Percentiles rank a stretch among this genome's conserved stretches.
Conservation (phyloP, 768 basidiomycete species). For the Termitomyces sp. region DNA sequence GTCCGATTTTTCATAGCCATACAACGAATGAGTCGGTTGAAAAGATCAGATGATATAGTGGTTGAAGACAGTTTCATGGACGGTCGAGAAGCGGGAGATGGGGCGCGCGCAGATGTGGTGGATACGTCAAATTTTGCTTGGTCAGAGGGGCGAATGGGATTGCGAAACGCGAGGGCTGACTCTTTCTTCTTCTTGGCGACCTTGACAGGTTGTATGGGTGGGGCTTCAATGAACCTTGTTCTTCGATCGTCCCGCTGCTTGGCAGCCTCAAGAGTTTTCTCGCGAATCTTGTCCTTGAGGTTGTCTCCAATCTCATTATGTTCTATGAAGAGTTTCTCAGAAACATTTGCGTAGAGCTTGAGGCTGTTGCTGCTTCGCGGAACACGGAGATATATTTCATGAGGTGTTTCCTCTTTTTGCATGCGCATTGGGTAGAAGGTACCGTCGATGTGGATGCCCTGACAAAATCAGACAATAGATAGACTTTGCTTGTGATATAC, state of each 20-base stretch:
- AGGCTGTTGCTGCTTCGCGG: constrained; percentile 27
- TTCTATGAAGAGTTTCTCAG: constrained; percentile 67
- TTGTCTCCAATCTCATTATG: constrained; percentile 44
- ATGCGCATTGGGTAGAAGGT: constrained; percentile 56
- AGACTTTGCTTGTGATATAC: constrained; percentile 16
- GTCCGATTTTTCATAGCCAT: constrained; percentile 44
- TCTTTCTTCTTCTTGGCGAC: constrained; percentile 35
- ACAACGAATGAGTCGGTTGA: constrained; percentile 46
- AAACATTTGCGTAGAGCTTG: constrained; percentile 68
- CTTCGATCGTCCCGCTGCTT: constrained; percentile 35
- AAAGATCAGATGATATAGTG: constrained; percentile 10
- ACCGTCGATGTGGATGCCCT: constrained; percentile 67
- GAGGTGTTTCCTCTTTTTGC: constrained; percentile 46
- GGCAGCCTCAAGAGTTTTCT: constrained; percentile 39
- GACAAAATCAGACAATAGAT: constrained; percentile 3
- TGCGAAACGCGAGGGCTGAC: constrained; percentile 31
- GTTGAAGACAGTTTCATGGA: constrained; percentile 12
- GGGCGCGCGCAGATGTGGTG: constrained; percentile 19
- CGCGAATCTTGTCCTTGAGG: constrained; percentile 38
- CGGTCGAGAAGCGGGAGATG: constrained; percentile 22
- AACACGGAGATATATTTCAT: constrained; percentile 71
- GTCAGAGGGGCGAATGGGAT: constrained; percentile 23
- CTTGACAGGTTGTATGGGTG: constrained; percentile 30
- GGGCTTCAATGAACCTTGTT: constrained; percentile 45
- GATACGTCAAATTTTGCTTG: constrained; percentile 23